A percentile compares a stretch with the other conserved stretches of the same genome.
Conservation (phyloP, 164 flowering plant species). For the Stephania japonica region DNA sequence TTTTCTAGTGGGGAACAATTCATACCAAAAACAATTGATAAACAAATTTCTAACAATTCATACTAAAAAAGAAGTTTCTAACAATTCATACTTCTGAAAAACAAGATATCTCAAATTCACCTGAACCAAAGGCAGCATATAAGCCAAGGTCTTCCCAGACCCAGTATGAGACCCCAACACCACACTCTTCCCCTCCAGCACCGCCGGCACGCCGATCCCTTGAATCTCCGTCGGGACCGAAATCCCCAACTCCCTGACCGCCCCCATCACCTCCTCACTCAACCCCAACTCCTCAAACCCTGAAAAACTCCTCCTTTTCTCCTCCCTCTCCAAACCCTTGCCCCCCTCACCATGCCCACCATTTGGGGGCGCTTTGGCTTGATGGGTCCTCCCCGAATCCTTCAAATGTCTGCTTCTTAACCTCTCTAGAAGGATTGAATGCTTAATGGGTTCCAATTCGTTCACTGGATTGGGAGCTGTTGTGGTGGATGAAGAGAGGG, state of each 20-base stretch:
- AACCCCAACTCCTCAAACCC: conserved; percentile 76
- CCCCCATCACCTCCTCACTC: conserved; percentile 76
- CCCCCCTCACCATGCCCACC: conserved; percentile 10
- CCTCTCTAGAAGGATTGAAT: conserved; percentile 67
- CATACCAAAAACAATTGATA: no score
- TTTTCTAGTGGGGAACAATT: no score
- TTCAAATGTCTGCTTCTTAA: conserved; percentile 71
- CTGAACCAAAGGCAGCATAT: conserved; percentile 93
- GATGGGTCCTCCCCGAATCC: conserved; percentile 35
- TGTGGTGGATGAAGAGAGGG: conserved; percentile 38
- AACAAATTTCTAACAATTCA: no score
- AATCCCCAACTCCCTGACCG: conserved; percentile 71
- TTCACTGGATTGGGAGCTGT: conserved; percentile 21
- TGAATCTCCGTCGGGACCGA: conserved; percentile 91
- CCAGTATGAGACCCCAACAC: conserved; percentile 98
- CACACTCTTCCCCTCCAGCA: conserved; percentile 72
- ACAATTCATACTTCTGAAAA: no score
- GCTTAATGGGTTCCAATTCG: conserved; percentile 40
- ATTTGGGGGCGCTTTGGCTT: conserved; percentile 11
- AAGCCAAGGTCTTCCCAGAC: conserved; percentile 94
- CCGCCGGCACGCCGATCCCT: conserved; percentile 75
- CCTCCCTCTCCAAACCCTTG: conserved; percentile 7
- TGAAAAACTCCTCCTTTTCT: conserved; percentile 20
- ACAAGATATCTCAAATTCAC: conserved; percentile 20
- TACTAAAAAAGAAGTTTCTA: no score